Evolutionary conservation across 1,284 basidiomycete genomes (phyloP).

Genomic region (Tilletia horrida): DNA sequence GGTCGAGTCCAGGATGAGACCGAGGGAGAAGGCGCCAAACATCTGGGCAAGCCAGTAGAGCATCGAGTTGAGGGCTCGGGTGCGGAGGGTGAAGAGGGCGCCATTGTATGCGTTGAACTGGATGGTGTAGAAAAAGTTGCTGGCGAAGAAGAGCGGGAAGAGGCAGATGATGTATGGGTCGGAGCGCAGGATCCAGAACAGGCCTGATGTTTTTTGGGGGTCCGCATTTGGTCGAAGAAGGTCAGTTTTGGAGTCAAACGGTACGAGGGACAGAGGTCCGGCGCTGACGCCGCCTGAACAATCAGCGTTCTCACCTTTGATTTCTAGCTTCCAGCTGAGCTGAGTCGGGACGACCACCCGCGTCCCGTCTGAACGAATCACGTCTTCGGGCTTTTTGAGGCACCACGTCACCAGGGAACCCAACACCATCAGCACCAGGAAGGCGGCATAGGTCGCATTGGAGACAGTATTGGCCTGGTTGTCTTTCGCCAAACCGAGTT

Average conservation of each 20-base stretch:
- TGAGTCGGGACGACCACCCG: slow-evolving; percentile 37
- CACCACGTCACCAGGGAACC: slow-evolving; percentile 31
- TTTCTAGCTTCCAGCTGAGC: slow-evolving; percentile 37
- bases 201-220: too few relatives aligned
- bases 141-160: slow-evolving; percentile 44
- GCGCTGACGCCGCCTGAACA: too few relatives aligned
- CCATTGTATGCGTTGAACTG: slow-evolving; percentile 30
- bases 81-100: slow-evolving; percentile 42
- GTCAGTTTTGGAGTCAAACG: background rate
- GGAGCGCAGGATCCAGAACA: slow-evolving; percentile 32
- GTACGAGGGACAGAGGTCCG: too few relatives aligned
- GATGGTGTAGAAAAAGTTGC: slow-evolving; percentile 51
- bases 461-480: slow-evolving; percentile 31
- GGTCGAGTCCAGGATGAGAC: slow-evolving; percentile 39
- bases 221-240: too few relatives aligned
- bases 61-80: slow-evolving; percentile 56
- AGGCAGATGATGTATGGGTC: slow-evolving; percentile 44
- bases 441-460: slow-evolving; percentile 40
- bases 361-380: slow-evolving; percentile 39
- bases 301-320: slow-evolving; percentile 22
- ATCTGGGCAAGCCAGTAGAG: slow-evolving; percentile 57
- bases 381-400: slow-evolving; percentile 37
- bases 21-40: slow-evolving; percentile 38
- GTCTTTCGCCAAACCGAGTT: slow-evolving; percentile 57
- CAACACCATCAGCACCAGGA: slow-evolving; percentile 39